These are phyloP conservation scores for Tylopilus balloui DNA, from an alignment of 768 basidiomycete species.

Conservation along the genomic window DNA sequence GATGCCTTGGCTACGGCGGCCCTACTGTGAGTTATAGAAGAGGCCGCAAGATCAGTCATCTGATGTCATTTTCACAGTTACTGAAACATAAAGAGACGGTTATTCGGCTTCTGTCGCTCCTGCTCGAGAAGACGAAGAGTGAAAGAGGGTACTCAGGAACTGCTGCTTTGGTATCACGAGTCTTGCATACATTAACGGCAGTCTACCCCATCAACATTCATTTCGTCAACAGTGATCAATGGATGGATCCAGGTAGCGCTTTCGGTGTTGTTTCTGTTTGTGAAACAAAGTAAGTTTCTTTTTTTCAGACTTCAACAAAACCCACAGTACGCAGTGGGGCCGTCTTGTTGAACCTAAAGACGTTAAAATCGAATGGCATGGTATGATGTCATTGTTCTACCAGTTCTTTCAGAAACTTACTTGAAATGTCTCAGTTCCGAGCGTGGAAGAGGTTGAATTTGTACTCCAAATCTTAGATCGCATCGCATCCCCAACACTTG, in stretches of 20 bases:
- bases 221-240: constrained; percentile 79
- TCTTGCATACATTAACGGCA: constrained; percentile 69
- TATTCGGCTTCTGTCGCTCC: constrained; percentile 54
- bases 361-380: constrained; percentile 85
- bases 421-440: constrained; percentile 36
- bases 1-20: constrained; percentile 75
- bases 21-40: constrained; percentile 41
- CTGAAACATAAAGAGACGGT: constrained; percentile 66
- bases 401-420: constrained; percentile 11
- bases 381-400: constrained; percentile 31
- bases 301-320: constrained; percentile 54
- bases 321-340: constrained; percentile 75
- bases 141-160: constrained; percentile 86
- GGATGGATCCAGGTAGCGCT: constrained; percentile 66
- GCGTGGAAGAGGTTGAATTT: constrained; percentile 65
- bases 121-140: constrained; percentile 77
- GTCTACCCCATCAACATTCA: constrained; percentile 75
- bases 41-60: not conserved
- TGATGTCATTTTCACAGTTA: constrained; percentile 41
- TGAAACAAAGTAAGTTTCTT: not conserved
- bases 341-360: constrained; percentile 72
- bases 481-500: constrained; percentile 61
- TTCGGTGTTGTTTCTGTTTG: not conserved
- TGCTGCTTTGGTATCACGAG: constrained; percentile 70
- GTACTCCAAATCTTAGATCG: constrained; percentile 71